Evolutionary conservation across 2,329 filamentous ascomycete genomes (phyloP).

Genomic region (Ploettnerulaceae sp.): DNA sequence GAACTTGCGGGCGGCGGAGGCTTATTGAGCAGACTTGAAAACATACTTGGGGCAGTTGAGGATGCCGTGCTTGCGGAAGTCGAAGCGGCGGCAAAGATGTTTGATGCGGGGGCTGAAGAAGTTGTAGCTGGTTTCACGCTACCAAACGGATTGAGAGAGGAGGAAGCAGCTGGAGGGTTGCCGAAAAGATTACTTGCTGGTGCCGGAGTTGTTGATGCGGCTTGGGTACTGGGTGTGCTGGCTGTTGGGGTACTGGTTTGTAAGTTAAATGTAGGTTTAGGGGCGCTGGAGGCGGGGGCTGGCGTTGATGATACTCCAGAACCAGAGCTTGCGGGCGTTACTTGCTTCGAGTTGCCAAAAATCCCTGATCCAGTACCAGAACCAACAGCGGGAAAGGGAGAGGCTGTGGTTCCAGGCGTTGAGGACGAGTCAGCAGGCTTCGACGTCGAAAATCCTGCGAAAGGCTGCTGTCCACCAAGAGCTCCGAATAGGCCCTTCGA

Average conservation of each 20-base stretch:
- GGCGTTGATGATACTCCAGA: slow-evolving; percentile 5
- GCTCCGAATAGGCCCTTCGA: slow-evolving; percentile 20
- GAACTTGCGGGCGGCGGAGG: slow-evolving; percentile 18
- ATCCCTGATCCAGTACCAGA: not conserved
- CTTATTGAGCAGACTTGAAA: slow-evolving; percentile 7
- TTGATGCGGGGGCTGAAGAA: slow-evolving; percentile 16
- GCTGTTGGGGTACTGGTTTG: slow-evolving; percentile 15
- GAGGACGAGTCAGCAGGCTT: slow-evolving; percentile 10
- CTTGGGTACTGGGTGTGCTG: slow-evolving; percentile 7
- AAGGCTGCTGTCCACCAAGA: slow-evolving; percentile 13
- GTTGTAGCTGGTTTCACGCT: slow-evolving; percentile 14
- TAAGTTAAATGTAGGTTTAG: slow-evolving; percentile 22
- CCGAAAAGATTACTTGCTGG: slow-evolving; percentile 9
- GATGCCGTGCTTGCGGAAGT: slow-evolving; percentile 19
- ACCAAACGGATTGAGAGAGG: slow-evolving; percentile 16
- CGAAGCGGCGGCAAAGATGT: slow-evolving; percentile 30
- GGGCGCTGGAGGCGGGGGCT: slow-evolving; percentile 15
- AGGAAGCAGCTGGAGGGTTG: slow-evolving; percentile 9
- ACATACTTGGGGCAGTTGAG: slow-evolving; percentile 17
- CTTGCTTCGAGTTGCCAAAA: slow-evolving; percentile 6
- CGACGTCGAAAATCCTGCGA: slow-evolving; percentile 7
- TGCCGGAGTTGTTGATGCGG: slow-evolving; percentile 16
- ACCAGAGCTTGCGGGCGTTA: slow-evolving; percentile 14
- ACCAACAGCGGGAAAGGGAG: slow-evolving; percentile 4
- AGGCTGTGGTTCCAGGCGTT: slow-evolving; percentile 12